phyloP scores from a whole-genome alignment of 192 early-diverging fungal genomes.

The Entophlyctis helioformis region DNA sequence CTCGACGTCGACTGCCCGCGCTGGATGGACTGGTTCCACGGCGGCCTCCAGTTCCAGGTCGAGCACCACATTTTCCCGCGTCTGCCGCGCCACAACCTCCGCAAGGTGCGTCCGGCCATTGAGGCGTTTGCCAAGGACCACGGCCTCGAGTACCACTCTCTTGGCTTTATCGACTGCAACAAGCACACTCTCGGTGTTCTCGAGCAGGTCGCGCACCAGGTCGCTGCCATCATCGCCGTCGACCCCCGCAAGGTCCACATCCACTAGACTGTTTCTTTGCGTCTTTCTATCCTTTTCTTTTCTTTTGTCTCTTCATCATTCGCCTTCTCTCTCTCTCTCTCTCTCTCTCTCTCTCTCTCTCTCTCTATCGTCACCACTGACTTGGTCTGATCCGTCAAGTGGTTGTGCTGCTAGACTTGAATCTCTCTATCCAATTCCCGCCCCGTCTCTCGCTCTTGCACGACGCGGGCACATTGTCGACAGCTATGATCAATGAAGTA shows the following conservation, averaged over 20 bases:
- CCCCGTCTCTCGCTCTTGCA: no score
- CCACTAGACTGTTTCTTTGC: background rate
- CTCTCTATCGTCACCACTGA: no score
- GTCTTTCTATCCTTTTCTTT: no score
- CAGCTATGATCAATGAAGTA: no score
- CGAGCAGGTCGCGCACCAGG: constrained; percentile 68
- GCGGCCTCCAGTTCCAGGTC: constrained; percentile 90
- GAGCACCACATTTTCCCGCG: constrained; percentile 94
- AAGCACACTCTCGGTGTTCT: constrained; percentile 58
- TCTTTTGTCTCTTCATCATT: no score
- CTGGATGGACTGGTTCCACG: constrained; percentile 97
- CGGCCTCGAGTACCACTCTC: constrained; percentile 64
- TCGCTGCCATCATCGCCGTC: constrained; percentile 10
- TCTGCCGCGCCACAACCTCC: constrained; percentile 80
- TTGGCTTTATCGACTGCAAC: constrained; percentile 76
- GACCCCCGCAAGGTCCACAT: background rate
- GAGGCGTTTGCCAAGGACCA: constrained; percentile 59
- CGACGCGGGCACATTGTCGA: no score
- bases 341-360: no score
- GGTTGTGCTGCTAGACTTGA: no score
- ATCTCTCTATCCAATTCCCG: no score
- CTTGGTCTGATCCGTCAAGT: no score
- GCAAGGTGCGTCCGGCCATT: constrained; percentile 56
- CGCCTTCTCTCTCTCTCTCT: no score
- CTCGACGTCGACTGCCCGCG: constrained; percentile 93